These are phyloP conservation scores for Protomyces gravidus DNA, from an alignment of 1,139 yeast genomes.

Conservation along the genomic window DNA sequence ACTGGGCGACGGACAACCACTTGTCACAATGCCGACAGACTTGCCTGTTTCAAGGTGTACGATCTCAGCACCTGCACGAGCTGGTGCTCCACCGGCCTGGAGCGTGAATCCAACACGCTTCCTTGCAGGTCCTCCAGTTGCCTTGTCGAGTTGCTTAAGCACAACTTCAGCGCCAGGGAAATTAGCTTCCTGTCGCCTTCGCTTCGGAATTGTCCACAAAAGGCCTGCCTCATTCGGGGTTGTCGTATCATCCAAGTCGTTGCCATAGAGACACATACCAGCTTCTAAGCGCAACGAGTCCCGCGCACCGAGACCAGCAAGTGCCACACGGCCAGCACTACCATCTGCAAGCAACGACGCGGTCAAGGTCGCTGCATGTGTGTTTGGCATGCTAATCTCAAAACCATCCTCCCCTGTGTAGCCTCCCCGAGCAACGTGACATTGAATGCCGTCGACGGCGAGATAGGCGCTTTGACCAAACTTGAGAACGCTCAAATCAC, in stretches of 20 bases:
- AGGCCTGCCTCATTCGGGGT: constrained; percentile 88
- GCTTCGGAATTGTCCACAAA: constrained; percentile 82
- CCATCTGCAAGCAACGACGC: constrained; percentile 55
- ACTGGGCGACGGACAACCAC: constrained; percentile 89
- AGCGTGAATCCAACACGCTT: constrained; percentile 63
- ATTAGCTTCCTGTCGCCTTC: constrained; percentile 56
- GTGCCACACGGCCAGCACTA: constrained; percentile 54
- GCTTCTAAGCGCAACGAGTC: constrained; percentile 94
- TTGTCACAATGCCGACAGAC: constrained; percentile 66
- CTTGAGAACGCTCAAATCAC: constrained; percentile 56
- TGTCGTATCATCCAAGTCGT: constrained; percentile 72
- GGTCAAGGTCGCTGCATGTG: constrained; percentile 56
- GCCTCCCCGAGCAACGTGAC: constrained; percentile 73
- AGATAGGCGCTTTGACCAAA: constrained; percentile 71
- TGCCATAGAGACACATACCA: constrained; percentile 96
- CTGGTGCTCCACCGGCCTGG: constrained; percentile 79
- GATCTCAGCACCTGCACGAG: constrained; percentile 74
- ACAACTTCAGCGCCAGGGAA: constrained; percentile 78
- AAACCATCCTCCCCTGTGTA: constrained; percentile 99
- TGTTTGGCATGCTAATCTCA: constrained; percentile 74
- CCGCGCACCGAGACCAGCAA: constrained; percentile 94
- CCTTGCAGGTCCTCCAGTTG: constrained; percentile 49
- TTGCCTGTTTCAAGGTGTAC: constrained; percentile 45
- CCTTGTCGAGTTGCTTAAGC: constrained; percentile 63
- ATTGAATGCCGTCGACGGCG: constrained; percentile 45